Percentiles rank a stretch among this genome's conserved stretches.
Evolutionary conservation across 2,329 filamentous ascomycete species (phyloP).

Genomic region (Neurospora crassa): DNA sequence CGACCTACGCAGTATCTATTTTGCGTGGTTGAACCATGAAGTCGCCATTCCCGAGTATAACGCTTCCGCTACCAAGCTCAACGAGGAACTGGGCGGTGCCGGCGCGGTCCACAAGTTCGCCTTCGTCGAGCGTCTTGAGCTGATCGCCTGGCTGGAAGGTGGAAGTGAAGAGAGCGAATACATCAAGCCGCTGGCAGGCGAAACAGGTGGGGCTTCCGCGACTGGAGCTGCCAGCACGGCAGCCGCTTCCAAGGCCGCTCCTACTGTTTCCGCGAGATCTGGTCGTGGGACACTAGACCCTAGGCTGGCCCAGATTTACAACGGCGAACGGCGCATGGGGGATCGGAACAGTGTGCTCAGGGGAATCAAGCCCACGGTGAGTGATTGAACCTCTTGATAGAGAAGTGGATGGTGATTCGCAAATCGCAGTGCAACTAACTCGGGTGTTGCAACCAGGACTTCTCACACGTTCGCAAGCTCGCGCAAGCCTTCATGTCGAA

Average conservation of each 20-base stretch:
- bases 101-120: constrained; percentile 77
- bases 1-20: constrained; percentile 89
- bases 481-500: constrained; percentile 66
- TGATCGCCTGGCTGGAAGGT: constrained; percentile 89
- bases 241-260: constrained; percentile 28
- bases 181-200: constrained; percentile 73
- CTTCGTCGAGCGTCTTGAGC: constrained; percentile 83
- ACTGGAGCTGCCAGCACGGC: constrained; percentile 27
- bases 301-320: constrained; percentile 78
- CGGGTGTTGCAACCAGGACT: constrained; percentile 53
- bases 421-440: not conserved
- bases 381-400: constrained; percentile 22
- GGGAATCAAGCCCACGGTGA: constrained; percentile 79
- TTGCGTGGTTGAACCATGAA: constrained; percentile 92
- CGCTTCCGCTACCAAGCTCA: constrained; percentile 67
- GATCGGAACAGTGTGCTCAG: constrained; percentile 83
- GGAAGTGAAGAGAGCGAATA: constrained; percentile 86
- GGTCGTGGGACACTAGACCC: constrained; percentile 67
- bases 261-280: constrained; percentile 38
- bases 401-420: not conserved
- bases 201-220: constrained; percentile 35
- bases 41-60: constrained; percentile 87
- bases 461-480: constrained; percentile 83
- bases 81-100: constrained; percentile 60
- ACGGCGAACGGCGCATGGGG: constrained; percentile 81